Conservation (phyloP, 2,329 filamentous ascomycete species). For the Colletotrichum limetticola region DNA sequence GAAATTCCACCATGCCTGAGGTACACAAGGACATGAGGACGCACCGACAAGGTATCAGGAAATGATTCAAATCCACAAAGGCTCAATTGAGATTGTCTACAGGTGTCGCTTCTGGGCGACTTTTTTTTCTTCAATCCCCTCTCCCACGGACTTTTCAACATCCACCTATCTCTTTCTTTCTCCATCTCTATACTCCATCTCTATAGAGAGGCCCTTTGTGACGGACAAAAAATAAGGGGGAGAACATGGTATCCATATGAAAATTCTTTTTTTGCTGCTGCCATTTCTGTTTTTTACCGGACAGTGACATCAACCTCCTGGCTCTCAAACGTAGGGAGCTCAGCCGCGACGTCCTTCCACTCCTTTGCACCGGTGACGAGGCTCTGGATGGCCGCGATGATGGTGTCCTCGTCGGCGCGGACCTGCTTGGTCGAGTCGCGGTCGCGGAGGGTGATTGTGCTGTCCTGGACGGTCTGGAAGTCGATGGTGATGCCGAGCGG, state of each 20-base stretch:
- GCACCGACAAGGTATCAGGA: background rate
- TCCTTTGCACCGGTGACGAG: slow-evolving; percentile 60
- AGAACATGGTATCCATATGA: background rate
- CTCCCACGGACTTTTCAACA: background rate
- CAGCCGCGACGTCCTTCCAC: slow-evolving; percentile 76
- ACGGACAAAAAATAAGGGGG: background rate
- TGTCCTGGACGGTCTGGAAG: slow-evolving; percentile 93
- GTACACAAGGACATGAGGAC: background rate
- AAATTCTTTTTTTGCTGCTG: background rate
- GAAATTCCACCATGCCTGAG: too few relatives aligned
- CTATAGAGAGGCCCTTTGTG: background rate
- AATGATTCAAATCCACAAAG: slow-evolving; percentile 3
- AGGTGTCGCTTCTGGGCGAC: slow-evolving; percentile 5
- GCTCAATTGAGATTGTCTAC: slow-evolving; percentile 22
- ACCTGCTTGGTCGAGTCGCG: slow-evolving; percentile 93
- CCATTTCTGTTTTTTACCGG: background rate
- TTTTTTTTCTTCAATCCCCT: background rate
- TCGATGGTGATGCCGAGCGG: slow-evolving; percentile 94
- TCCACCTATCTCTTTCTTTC: background rate
- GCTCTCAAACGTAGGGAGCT: slow-evolving; percentile 86
- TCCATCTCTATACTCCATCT: background rate
- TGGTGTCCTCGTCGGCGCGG: slow-evolving; percentile 82
- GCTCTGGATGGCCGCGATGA: slow-evolving; percentile 78
- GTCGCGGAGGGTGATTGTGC: slow-evolving; percentile 87
- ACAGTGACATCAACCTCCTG: slow-evolving; percentile 67